Evolutionary conservation across 768 basidiomycete genomes (phyloP).

Genomic region (Tulasnella sp.): DNA sequence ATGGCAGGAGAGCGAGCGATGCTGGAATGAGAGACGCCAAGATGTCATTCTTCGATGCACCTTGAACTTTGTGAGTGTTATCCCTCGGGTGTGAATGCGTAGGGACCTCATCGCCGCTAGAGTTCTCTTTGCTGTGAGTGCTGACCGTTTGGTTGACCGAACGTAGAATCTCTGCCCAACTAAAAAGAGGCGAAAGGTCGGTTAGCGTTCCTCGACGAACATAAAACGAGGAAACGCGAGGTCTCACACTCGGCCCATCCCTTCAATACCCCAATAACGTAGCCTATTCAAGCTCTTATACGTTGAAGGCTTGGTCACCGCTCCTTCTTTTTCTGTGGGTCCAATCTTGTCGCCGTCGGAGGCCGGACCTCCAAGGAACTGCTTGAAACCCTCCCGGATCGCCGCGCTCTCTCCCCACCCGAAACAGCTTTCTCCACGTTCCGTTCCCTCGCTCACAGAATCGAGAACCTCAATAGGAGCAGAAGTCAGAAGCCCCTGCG

Average conservation of each 20-base stretch:
- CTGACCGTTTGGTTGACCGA: slow-evolving; percentile 52
- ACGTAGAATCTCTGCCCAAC: slow-evolving; percentile 91
- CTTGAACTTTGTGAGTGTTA: slow-evolving; percentile 57
- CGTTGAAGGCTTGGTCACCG: neutral
- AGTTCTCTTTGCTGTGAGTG: slow-evolving; percentile 41
- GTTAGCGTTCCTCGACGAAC: neutral
- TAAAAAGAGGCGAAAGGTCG: slow-evolving; percentile 42
- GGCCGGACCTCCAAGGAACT: neutral
- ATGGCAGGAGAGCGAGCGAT: slow-evolving; percentile 58
- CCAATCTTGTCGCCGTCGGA: neutral
- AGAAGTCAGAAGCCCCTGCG: slow-evolving; percentile 66
- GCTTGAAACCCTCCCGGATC: slow-evolving; percentile 61
- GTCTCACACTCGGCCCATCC: slow-evolving; percentile 28
- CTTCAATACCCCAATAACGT: slow-evolving; percentile 41
- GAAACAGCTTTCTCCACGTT: neutral
- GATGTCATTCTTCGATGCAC: slow-evolving; percentile 55
- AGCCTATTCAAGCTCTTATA: neutral
- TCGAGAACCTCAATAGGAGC: slow-evolving; percentile 91
- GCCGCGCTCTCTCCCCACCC: slow-evolving; percentile 51
- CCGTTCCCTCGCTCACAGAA: neutral
- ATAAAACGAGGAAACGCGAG: neutral
- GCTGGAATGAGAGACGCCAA: neutral
- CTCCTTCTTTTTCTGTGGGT: neutral
- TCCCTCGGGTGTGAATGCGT: neutral
- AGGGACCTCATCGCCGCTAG: slow-evolving; percentile 55